Conservation (phyloP, 1,284 basidiomycete genomes). For the Leccinum colubrinum region DNA sequence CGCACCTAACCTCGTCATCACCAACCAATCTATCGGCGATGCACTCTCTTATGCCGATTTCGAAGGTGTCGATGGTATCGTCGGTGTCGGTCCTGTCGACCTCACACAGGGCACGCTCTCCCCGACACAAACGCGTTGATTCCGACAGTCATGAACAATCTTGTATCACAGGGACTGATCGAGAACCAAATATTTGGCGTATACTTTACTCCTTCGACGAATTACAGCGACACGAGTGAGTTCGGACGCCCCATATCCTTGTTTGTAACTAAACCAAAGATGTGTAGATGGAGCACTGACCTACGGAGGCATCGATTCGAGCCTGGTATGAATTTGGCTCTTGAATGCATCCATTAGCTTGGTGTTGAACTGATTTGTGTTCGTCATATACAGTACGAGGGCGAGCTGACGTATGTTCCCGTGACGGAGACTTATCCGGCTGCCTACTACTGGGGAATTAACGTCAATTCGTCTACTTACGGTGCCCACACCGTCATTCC, state of each 20-base stretch:
- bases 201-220: constrained; percentile 25
- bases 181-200: constrained; percentile 20
- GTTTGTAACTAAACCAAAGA: background rate
- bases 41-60: constrained; percentile 16
- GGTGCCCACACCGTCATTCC: constrained; percentile 17
- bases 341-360: background rate
- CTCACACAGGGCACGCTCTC: constrained; percentile 18
- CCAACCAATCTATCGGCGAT: constrained; percentile 27
- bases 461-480: constrained; percentile 18
- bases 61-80: constrained; percentile 21
- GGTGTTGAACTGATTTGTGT: background rate
- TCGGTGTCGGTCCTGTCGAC: constrained; percentile 27
- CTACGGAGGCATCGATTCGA: constrained; percentile 23
- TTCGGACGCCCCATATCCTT: background rate
- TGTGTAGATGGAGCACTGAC: constrained; percentile 26
- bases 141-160: constrained; percentile 29
- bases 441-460: constrained; percentile 25
- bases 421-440: constrained; percentile 23
- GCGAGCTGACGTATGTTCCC: constrained; percentile 20
- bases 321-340: constrained; percentile 16
- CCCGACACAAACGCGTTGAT: constrained; percentile 6
- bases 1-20: constrained; percentile 17
- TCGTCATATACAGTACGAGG: constrained; percentile 12
- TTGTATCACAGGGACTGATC: constrained; percentile 20
- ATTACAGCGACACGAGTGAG: constrained; percentile 21